Evolutionary conservation across 495 filamentous ascomycete genomes (phyloP), one percentile per base, ranked within the genome.

Genomic region (Astrothelium macrocarpum): DNA sequence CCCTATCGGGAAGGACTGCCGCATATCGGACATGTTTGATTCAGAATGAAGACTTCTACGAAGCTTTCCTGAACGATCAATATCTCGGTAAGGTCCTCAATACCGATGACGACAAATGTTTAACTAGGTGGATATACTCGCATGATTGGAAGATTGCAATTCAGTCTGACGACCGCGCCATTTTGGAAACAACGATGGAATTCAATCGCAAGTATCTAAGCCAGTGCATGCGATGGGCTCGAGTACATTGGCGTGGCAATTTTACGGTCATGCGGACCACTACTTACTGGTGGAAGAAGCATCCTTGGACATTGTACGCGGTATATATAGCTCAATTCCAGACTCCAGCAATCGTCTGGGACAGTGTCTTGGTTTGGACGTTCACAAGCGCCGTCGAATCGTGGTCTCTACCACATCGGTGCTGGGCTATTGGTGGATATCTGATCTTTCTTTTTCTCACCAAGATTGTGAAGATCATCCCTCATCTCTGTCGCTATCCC

Each of bases 31-130:
- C 71, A 28, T n/a, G 32, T 20, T 71, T 73, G 56, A 46, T 69
- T 14, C 20, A 62, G 62, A 62, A 53, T 49, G 53, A 63, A 1
- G 67, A 61, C 7, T 66, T 72, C 63, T 59, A 34, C 49, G 3
- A 84, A 29, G 85, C 80, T 32, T 90, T 90, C 73, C 84, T 84
- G 49, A 86, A 85, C 62, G 89, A 91, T 69, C 80, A 81, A 46
- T 90, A 85, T 85, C 80, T 78, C 76, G 82, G 85, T 28, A 82
- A 82, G 66, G 86, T 86, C 56, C 78, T 93, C 66, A 90, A 91
- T 70, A 87, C 87, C 5, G 89, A 91, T 68, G 89, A 93, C 70
- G 89, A 93, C 76, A 92, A 91, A 72, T 91, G 87, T 71, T 85
- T 91, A 56, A 91, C 89, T 5, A 82, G 89, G 28, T 93, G 87